These are phyloP conservation scores for Santalum album DNA, from an alignment of 164 flowering plant species.

Conservation along the genomic window DNA sequence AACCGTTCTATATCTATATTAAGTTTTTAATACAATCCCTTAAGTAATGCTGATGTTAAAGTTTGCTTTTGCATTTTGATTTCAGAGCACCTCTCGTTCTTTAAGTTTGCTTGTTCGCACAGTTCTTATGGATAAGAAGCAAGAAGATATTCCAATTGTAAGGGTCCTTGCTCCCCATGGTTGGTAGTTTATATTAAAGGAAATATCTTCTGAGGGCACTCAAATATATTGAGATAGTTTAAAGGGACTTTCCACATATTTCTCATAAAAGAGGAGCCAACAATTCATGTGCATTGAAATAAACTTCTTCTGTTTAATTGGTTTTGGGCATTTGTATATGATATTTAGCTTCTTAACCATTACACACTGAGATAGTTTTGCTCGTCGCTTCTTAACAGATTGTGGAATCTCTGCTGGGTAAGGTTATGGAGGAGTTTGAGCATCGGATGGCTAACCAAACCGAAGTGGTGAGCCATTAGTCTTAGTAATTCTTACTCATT, in stretches of 20 bases:
- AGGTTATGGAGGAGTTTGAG: conserved; percentile 82
- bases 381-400: conserved; percentile 35
- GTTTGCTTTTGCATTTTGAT: background rate
- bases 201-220: too few species aligned
- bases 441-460: conserved; percentile 44
- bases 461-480: conserved; percentile 26
- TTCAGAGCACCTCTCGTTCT: conserved; percentile 2
- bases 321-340: background rate
- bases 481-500: background rate
- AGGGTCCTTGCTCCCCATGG: background rate
- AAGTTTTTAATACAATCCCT: too few species aligned
- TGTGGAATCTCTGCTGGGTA: conserved; percentile 70
- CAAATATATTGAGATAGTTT: too few species aligned
- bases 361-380: background rate
- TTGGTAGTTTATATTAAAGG: too few species aligned
- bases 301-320: background rate
- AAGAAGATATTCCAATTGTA: conserved; percentile 6
- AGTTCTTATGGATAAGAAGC: conserved; percentile 3
- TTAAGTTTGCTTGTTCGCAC: background rate
- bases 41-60: too few species aligned
- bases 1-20: too few species aligned
- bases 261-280: too few species aligned
- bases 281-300: background rate
- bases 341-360: background rate
- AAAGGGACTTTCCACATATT: too few species aligned